A percentile compares a stretch with the other conserved stretches of the same genome.
These are phyloP conservation scores for Paramecium sexaurelia DNA, from an alignment of 73 alveolate genomes.

Conservation along the genomic window DNA sequence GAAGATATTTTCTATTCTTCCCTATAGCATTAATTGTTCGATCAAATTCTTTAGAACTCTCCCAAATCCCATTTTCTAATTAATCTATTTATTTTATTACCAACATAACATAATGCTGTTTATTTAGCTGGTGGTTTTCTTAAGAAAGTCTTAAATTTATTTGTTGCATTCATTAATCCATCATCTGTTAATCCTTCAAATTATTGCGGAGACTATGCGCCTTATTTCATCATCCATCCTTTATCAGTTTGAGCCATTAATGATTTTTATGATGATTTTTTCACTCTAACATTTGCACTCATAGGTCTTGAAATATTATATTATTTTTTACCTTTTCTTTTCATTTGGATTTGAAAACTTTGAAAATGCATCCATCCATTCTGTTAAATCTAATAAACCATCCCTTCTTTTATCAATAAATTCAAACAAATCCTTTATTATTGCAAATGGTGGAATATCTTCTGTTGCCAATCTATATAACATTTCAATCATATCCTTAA, in stretches of 20 bases:
- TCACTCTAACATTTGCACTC: conserved; percentile 40
- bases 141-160: conserved; percentile 35
- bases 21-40: conserved; percentile 71
- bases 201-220: not conserved
- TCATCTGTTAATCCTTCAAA: conserved; percentile 51
- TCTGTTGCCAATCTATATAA: conserved; percentile 82
- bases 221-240: not conserved
- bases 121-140: not conserved
- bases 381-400: conserved; percentile 91
- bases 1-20: conserved; percentile 78
- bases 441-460: conserved; percentile 89
- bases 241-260: conserved; percentile 21
- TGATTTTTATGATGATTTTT: not conserved
- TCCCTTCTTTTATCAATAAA: conserved; percentile 94
- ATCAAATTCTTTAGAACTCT: conserved; percentile 79
- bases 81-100: not conserved
- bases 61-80: conserved; percentile 69
- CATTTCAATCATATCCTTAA: conserved; percentile 73
- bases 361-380: conserved; percentile 92
- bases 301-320: not conserved
- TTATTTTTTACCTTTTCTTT: conserved; percentile 64
- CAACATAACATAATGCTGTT: not conserved
- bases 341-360: conserved; percentile 55
- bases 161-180: conserved; percentile 54
- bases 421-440: conserved; percentile 90